Base-by-base conservation (phyloP, 768 basidiomycete species). In the Lactifluus volemus region DNA sequence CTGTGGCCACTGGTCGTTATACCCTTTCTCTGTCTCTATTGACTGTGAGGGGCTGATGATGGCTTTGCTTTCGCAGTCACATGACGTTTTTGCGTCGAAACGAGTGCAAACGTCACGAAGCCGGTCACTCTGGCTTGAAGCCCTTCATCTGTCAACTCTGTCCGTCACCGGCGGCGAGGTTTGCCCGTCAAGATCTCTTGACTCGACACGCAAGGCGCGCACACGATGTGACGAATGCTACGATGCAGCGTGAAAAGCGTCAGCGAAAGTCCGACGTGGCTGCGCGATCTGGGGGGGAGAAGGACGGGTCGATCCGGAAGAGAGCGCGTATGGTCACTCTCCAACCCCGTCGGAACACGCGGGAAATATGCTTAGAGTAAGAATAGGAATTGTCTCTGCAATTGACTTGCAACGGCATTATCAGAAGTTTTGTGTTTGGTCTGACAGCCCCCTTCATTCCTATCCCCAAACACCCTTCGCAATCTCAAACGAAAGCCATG, bases 101-200 rank as follows among this genome's bases (percentile, higher is more conserved):
- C 67, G 86, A 89, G 69, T 86, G 84, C 74, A 88, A 86, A 68
- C 81, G 87, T 30, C 87, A 89, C 62, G 85, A 86, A 70, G 76
- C 81, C 14, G 83, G 81, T 61, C 86, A 89, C 67, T 79, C 75
- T 11, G 83, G 82, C 14, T 68, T 65, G 44, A 79, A 84, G 60
- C 86, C 86, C 7, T 86, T 80, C 63, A 72, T 74, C 21, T 89
- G 87, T 60, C 67, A 76, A 53, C 71, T 83, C 42, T 88, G 86
- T 57, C 73, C 77, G 52, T 63, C 68, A 7, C 66, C 65, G 34
- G 73, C 73, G 3, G 76, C 75, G 45, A 76, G 78, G 58, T 89
- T 86, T 59, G 81, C 82, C 49, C 81, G 86, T 47, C 84, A 84
- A 68, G 86, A 89, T 67, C 77, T 88, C 36, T 74, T 88, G 57